Evolutionary conservation across 2,329 filamentous ascomycete species (phyloP).

Genomic region (Didymella lethalis): DNA sequence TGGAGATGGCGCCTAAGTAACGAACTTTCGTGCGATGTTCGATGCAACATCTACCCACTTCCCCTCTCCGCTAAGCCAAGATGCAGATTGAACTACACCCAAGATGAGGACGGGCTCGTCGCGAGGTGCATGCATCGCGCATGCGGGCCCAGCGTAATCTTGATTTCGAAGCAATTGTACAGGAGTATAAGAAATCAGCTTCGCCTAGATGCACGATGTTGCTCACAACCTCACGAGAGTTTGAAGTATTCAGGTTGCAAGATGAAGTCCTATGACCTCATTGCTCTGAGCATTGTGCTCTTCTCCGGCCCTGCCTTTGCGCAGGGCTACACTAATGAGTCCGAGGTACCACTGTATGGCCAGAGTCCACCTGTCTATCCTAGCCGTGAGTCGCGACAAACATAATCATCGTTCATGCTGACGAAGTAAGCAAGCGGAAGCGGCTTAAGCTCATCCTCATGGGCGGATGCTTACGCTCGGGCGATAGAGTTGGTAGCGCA

Average conservation of each 20-base stretch:
- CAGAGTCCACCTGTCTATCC: constrained; percentile 43
- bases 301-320: constrained; percentile 17
- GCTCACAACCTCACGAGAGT: not conserved
- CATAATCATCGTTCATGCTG: not conserved
- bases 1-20: constrained; percentile 9
- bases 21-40: constrained; percentile 1
- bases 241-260: not conserved
- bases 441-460: constrained; percentile 34
- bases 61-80: constrained; percentile 28
- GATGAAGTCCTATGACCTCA: constrained; percentile 16
- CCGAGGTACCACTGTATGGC: constrained; percentile 41
- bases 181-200: not conserved
- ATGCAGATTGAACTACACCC: constrained; percentile 23
- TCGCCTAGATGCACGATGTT: not conserved
- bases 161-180: not conserved
- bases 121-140: constrained; percentile 17
- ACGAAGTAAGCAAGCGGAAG: constrained; percentile 33
- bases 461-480: constrained; percentile 44
- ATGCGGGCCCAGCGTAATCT: constrained; percentile 6
- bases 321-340: constrained; percentile 38
- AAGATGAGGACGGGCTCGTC: constrained; percentile 20
- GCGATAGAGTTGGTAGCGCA: constrained; percentile 51
- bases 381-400: constrained; percentile 29
- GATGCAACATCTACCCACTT: constrained; percentile 22
- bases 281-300: constrained; percentile 23